Base-by-base conservation (phyloP, 257 asterid species). In the Solanum virginianum region DNA sequence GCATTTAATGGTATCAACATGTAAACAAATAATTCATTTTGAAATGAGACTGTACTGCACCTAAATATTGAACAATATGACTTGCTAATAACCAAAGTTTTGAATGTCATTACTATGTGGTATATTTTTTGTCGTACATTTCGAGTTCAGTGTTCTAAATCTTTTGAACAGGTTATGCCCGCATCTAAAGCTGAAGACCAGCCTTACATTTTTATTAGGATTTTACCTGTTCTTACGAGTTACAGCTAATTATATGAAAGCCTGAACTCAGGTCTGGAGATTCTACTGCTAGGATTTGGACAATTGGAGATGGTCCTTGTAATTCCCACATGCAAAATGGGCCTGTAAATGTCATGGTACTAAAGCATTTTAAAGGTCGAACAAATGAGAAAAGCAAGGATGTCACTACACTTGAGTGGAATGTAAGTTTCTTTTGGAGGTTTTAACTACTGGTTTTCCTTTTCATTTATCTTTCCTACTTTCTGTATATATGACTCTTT, bases 391-490 rank as follows among this genome's bases (percentile, higher is more conserved):
- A 96, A 91, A 92, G 97, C 95, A 96, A 92, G 91, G 99, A 96
- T 84, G 99, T 96, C 83, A 96, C 98, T 15, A 95, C 99, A n/a
- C 98, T 96, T 84, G 98, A 96, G 89, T 96, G 99, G 99, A 96
- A 96, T 83, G 99, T 96, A 89, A 89, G 98, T 66, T 74, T 66
- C 81, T 55, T 84, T 45, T 63, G 10, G 41, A 60, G 59, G 63
- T 60, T 26, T 10, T n/a, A 22, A 11, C 65, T 71, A 11, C 80
- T 71, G 57, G 65, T 60, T 29, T 7, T 18, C 26, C 49, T 13
- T 59, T 56, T 71, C 43, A 54, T 65, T 55, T 51, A 11, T 72
- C 43, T 24, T 54, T 56, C 26, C 11, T 63, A 56, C 65, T 49
- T 32, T 55, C 72, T 15, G 4, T 70, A 8, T 69, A 55, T 87